Conservation (phyloP, 208 protist genomes). For the Trichomonas vaginalis region DNA sequence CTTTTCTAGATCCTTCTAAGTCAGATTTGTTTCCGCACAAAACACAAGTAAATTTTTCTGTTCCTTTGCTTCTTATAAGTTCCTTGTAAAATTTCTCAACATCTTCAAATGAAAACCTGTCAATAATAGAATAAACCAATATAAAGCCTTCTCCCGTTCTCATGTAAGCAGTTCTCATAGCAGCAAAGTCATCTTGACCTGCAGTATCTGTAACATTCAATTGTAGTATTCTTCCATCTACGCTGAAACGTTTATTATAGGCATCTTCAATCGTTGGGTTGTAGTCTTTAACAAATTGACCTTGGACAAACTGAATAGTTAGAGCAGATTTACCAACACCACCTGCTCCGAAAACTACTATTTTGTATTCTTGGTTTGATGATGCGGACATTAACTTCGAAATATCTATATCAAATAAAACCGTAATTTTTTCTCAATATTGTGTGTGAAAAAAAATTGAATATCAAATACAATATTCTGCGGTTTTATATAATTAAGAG, state of each 20-base stretch:
- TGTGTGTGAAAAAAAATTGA: no score
- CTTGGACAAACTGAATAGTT: slow-evolving; percentile 44
- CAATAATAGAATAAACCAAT: slow-evolving; percentile 29
- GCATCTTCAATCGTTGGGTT: slow-evolving; percentile 45
- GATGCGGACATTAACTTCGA: no score
- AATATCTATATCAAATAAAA: no score
- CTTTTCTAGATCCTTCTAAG: slow-evolving; percentile 37
- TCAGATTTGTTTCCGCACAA: slow-evolving; percentile 52
- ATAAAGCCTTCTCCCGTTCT: slow-evolving; percentile 32
- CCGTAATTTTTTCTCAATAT: no score
- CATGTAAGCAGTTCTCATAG: slow-evolving; percentile 30
- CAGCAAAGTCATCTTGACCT: slow-evolving; percentile 34
- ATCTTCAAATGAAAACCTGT: slow-evolving; percentile 28
- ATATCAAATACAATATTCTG: no score
- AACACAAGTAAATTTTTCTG: slow-evolving; percentile 10
- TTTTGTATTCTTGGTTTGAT: slow-evolving; percentile 26
- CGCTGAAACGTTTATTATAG: slow-evolving; percentile 25
- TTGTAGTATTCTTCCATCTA: slow-evolving; percentile 33
- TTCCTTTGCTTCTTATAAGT: slow-evolving; percentile 28
- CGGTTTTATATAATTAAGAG: no score
- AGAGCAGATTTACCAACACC: slow-evolving; percentile 53
- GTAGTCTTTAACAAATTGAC: slow-evolving; percentile 46
- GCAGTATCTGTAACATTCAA: slow-evolving; percentile 38
- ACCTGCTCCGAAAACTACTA: slow-evolving; percentile 48
- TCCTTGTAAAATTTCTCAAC: slow-evolving; percentile 21